Evolutionary conservation across 2,329 filamentous ascomycete genomes (phyloP).

Genomic region (Huntiella omanensis): DNA sequence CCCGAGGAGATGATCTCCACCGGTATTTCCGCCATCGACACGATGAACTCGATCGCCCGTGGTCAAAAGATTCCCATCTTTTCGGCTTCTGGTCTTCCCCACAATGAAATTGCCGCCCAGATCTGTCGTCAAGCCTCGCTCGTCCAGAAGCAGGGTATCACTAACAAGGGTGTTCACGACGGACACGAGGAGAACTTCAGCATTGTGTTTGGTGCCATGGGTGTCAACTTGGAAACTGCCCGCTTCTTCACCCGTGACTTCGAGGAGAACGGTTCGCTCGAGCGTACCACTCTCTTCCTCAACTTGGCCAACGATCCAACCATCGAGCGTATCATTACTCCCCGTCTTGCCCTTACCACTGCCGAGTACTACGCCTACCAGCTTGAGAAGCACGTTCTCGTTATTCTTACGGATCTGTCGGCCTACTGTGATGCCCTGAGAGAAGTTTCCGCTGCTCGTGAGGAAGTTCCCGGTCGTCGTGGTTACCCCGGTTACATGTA

Average conservation of each 20-base stretch:
- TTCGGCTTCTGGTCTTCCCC: slow-evolving; percentile 91
- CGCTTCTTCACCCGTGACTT: slow-evolving; percentile 98
- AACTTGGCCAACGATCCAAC: slow-evolving; percentile 98
- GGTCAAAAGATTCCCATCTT: slow-evolving; percentile 99
- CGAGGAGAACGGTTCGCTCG: slow-evolving; percentile 97
- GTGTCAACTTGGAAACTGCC: slow-evolving; percentile 97
- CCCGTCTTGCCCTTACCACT: slow-evolving; percentile 90
- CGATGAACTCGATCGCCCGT: slow-evolving; percentile 95
- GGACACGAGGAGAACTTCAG: slow-evolving; percentile 98
- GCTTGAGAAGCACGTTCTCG: slow-evolving; percentile 97
- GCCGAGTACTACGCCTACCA: slow-evolving; percentile 99
- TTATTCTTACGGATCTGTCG: slow-evolving; percentile 94
- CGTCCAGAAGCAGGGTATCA: slow-evolving; percentile 57
- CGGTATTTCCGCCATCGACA: slow-evolving; percentile 97
- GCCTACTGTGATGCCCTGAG: slow-evolving; percentile 97
- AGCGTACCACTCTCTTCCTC: slow-evolving; percentile 90
- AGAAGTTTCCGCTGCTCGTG: slow-evolving; percentile 92
- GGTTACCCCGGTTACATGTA: slow-evolving; percentile 99
- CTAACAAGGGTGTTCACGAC: slow-evolving; percentile 90
- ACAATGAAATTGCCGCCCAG: slow-evolving; percentile 98
- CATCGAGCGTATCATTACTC: slow-evolving; percentile 99
- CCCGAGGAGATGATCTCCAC: slow-evolving; percentile 99
- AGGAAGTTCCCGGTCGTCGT: slow-evolving; percentile 97
- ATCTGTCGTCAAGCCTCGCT: slow-evolving; percentile 94
- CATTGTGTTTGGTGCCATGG: slow-evolving; percentile 98